Base-by-base conservation (phyloP, 148 eudicot genomes). In the Persicaria tinctoria region DNA sequence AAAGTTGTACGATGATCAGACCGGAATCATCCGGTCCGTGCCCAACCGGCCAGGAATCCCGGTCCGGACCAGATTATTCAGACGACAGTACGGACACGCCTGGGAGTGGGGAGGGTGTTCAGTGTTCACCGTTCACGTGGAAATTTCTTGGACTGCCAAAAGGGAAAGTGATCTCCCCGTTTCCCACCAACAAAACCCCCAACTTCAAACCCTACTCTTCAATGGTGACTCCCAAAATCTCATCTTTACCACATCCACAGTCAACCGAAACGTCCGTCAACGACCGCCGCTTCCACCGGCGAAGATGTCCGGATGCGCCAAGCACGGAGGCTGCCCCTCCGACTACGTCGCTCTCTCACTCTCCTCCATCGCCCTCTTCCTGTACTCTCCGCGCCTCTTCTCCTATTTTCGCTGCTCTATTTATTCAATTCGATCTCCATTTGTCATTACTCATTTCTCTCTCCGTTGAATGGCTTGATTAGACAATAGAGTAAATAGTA, bases 341-440 rank as follows among this genome's bases (percentile, higher is more conserved):
- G 98, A 93, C 76, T 93, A 91, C 76, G 69, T 88, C 7, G 93
- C 98, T 63, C 50, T 93, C 78, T 85, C 87, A 70, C 32, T 91
- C 54, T 79, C 94, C 50, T 51, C 81, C 50, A 51, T 91, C 73
- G 86, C 89, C 75, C 55, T 91, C 68, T 63, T 87, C 74, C 64
- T 91, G 98, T 93, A 85, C 20, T 82, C 63, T 76, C 64, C 54
- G 74, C 45, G 20, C 57, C 70, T 77, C 62, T 59, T 69, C 66
- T n/a, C 5, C 38, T 59, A 5, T 38, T 9, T 48, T 38, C 17
- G 13, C 32, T 69, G 56, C 63, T 18, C 4, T n/a, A 44, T 41
- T 5, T 18, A 46, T 32, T 51, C 16, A 16, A 32, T 72, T 13
- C 5, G 8, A 51, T 74, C 16, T 27, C 38, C 41, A 59, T 46